A percentile compares a stretch with the other conserved stretches of the same genome.
Evolutionary conservation across 345 rosid genomes (phyloP).

Genomic region (Nephelium lappaceum): DNA sequence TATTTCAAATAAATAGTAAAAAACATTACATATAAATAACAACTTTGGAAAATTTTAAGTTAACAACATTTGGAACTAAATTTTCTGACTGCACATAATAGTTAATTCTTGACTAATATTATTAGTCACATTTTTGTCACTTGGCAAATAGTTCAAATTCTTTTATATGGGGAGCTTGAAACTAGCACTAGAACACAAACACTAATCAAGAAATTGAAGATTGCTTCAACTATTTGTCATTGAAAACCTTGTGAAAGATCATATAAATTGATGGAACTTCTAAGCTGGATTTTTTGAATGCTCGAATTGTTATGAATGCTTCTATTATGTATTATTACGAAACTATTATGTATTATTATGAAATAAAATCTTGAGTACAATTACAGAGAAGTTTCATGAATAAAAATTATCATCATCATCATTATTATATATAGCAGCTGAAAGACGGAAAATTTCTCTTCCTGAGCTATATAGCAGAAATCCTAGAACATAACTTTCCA

Average conservation of each 20-base stretch:
- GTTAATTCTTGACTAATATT: no score
- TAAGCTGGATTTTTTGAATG: not conserved
- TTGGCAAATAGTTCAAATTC: no score
- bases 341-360: not conserved
- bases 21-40: no score
- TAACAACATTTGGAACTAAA: no score
- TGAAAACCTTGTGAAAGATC: not conserved
- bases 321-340: no score
- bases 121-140: no score
- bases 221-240: not conserved
- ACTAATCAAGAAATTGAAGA: not conserved
- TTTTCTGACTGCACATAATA: no score
- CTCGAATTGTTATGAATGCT: not conserved
- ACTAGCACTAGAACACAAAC: no score
- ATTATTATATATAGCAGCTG: not conserved
- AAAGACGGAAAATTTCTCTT: not conserved
- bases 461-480: not conserved
- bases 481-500: not conserved
- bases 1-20: no score
- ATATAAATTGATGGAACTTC: not conserved
- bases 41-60: no score
- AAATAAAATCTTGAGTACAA: not conserved
- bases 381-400: not conserved
- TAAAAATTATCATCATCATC: not conserved
- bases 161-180: no score